phyloP scores from a whole-genome alignment of 306 rosid genomes.

The Cercis canadensis region DNA sequence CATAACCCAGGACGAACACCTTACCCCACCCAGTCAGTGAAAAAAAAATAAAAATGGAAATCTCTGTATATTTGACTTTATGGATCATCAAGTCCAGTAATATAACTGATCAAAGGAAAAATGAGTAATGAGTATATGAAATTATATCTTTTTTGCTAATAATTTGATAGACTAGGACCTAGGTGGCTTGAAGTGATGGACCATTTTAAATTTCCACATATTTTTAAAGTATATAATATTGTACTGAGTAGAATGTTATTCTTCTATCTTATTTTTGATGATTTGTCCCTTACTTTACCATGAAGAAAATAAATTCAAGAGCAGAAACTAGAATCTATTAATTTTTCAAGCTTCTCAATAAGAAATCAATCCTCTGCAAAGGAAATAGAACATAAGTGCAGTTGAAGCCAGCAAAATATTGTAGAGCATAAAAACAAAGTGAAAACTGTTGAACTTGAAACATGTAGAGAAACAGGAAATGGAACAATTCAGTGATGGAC shows the following conservation, averaged over 20 bases:
- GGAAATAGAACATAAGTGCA: not conserved
- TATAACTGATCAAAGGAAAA: too few relatives aligned
- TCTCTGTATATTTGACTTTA: constrained; percentile 1
- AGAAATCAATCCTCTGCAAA: not conserved
- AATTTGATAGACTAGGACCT: too few relatives aligned
- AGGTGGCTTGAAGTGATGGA: too few relatives aligned
- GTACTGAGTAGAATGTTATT: not conserved
- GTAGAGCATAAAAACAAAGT: not conserved
- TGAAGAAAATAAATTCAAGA: not conserved
- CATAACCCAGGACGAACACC: constrained; percentile 4
- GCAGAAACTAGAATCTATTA: not conserved
- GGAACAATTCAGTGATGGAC: constrained; percentile 40
- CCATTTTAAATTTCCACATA: too few relatives aligned
- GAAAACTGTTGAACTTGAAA: constrained; percentile 29
- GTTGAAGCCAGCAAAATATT: constrained; percentile 19
- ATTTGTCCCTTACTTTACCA: too few relatives aligned
- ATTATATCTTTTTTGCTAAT: too few relatives aligned
- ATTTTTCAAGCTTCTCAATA: constrained; percentile 10
- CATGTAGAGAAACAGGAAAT: constrained; percentile 22
- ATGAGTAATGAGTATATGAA: too few relatives aligned
- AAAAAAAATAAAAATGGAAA: not conserved
- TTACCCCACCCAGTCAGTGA: not conserved
- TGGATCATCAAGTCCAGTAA: too few relatives aligned
- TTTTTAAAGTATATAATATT: too few relatives aligned
- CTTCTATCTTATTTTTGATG: too few relatives aligned